Percentiles rank a stretch among this genome's conserved stretches.
Conservation (phyloP, 176 grass and related monocot genomes). For the Avena sativa region DNA sequence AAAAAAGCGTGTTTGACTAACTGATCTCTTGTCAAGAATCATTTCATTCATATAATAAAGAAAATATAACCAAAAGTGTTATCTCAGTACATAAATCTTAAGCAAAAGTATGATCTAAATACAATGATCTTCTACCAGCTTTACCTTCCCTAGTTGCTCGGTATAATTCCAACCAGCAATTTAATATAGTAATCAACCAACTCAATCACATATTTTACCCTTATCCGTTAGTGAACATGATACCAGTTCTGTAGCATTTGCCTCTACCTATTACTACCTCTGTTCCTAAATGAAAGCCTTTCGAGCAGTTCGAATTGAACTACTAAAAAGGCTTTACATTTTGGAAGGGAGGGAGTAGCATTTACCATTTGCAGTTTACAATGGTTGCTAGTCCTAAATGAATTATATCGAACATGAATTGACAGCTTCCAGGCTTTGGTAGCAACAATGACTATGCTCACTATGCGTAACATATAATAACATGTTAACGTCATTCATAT, state of each 20-base stretch:
- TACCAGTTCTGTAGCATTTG: background rate
- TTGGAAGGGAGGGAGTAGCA: too few species aligned
- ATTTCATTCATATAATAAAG: background rate
- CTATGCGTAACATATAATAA: background rate
- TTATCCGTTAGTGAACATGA: background rate
- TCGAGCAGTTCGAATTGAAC: too few species aligned
- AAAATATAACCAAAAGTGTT: too few species aligned
- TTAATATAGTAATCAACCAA: constrained; percentile 6
- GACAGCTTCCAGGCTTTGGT: background rate
- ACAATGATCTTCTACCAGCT: background rate
- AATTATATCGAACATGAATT: constrained; percentile 21
- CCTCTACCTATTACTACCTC: too few species aligned
- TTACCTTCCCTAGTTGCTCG: background rate
- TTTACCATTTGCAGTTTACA: background rate
- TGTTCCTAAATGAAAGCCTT: too few species aligned
- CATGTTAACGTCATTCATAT: constrained; percentile 13
- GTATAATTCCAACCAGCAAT: background rate
- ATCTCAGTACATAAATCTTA: too few species aligned
- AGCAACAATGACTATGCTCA: background rate
- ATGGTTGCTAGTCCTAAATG: background rate
- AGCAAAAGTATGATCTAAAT: background rate
- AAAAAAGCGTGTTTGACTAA: constrained; percentile 3
- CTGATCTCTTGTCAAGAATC: background rate
- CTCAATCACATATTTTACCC: background rate
- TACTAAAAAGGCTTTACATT: too few species aligned